Evolutionary conservation across 2,329 filamentous ascomycete genomes (phyloP).

Genomic region (Sporothrix mexicana): DNA sequence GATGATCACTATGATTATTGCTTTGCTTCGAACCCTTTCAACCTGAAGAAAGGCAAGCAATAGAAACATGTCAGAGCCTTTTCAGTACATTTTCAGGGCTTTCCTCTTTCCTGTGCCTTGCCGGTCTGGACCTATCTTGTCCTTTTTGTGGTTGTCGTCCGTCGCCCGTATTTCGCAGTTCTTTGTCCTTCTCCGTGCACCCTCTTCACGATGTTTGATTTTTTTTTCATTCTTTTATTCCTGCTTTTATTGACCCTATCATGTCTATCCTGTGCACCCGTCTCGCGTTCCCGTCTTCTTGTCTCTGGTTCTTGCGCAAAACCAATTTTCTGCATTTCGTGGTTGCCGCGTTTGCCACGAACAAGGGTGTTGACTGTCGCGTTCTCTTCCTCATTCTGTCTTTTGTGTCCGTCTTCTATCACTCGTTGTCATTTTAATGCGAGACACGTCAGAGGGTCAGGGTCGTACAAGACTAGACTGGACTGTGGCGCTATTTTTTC

Average conservation of each 20-base stretch:
- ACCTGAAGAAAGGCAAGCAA: neutral
- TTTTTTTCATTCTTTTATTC: neutral
- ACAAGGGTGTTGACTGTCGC: neutral
- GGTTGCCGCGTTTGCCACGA: slow-evolving; percentile 18
- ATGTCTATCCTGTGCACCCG: neutral
- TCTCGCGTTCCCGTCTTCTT: no score
- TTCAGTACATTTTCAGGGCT: neutral
- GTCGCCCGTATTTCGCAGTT: neutral
- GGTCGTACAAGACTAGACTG: no score
- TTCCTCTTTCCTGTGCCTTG: neutral
- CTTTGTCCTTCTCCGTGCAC: neutral
- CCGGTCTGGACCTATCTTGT: slow-evolving; percentile 7
- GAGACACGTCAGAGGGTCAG: slow-evolving; percentile 10
- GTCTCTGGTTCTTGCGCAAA: neutral
- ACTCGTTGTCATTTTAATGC: neutral
- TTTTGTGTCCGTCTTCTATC: no score
- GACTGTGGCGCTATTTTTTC: no score
- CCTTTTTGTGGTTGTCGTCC: neutral
- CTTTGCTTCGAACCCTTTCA: neutral
- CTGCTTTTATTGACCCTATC: no score
- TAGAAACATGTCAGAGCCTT: neutral
- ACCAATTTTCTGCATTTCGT: neutral
- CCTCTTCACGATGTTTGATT: no score
- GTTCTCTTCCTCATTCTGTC: neutral
- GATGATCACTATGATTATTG: neutral